A percentile compares a stretch with the other conserved stretches of the same genome.
Evolutionary conservation across 1,284 basidiomycete genomes (phyloP).

Genomic region (Cerrena zonata): DNA sequence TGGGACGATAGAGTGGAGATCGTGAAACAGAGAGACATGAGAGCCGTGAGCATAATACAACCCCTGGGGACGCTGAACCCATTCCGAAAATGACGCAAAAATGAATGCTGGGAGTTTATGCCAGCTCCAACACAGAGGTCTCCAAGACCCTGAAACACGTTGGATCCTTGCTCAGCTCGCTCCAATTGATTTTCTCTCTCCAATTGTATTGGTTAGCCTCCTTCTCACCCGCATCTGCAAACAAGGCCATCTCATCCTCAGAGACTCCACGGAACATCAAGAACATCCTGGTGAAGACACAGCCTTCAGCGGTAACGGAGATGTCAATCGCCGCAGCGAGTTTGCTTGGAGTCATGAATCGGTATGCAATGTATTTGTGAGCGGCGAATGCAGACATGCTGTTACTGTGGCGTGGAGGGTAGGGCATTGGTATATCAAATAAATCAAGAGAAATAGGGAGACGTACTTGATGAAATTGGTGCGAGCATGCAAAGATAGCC

Average conservation of each 20-base stretch:
- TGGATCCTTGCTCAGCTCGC: conserved; percentile 67
- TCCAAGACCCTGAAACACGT: conserved; percentile 71
- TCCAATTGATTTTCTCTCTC: conserved; percentile 71
- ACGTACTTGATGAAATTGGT: conserved; percentile 72
- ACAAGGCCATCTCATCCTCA: conserved; percentile 70
- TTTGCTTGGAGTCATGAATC: conserved; percentile 70
- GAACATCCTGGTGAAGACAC: conserved; percentile 77
- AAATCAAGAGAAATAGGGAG: conserved; percentile 1
- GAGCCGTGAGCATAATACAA: background rate
- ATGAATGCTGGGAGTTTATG: conserved; percentile 16
- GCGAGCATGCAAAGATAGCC: conserved; percentile 70
- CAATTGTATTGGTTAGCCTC: conserved; percentile 74
- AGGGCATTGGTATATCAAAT: conserved; percentile 1
- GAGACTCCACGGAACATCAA: conserved; percentile 73
- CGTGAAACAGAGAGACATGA: background rate
- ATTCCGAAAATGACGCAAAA: background rate
- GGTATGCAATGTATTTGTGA: conserved; percentile 79
- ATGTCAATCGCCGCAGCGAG: conserved; percentile 81
- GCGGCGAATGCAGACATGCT: conserved; percentile 64
- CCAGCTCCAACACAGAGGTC: conserved; percentile 67
- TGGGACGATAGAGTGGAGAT: background rate
- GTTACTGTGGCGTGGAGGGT: conserved; percentile 39
- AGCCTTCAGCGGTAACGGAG: conserved; percentile 69
- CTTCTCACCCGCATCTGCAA: conserved; percentile 75
- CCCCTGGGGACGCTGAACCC: background rate